Evolutionary conservation across 1,284 basidiomycete species (phyloP), one percentile per base, ranked within the genome.

Genomic region (Leccinum subspadiceum): DNA sequence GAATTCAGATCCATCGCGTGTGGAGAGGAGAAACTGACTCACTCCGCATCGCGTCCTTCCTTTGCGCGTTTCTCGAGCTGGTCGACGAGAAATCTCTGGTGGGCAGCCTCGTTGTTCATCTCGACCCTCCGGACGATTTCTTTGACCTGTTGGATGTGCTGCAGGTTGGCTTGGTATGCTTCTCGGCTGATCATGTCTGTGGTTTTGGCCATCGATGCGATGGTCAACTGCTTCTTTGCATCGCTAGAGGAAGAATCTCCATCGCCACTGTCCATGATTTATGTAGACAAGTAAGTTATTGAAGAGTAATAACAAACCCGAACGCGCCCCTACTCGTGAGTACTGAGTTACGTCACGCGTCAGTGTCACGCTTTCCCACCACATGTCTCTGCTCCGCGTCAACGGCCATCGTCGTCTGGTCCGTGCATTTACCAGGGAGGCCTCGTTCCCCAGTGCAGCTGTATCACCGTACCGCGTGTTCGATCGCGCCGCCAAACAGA

Each of bases 401-500:
- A 26, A 29, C 15, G 2, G 49, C n/a, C 58, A 29, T 35, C 59
- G 61, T 44, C 37, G 37, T 54, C 35, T 66, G 26, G 64, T 53
- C 48, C 68, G 80, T 51, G 65, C 71, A 52, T 79, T 78, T 62
- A 77, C 80, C 12, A 73, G 79, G 10, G 65, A 78, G 53, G 69
- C 78, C 20, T 70, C 75, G 26, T 58, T 59, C 50, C 39, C 39
- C 8, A 17, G 39, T 9, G n/a, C 35, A 37, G 35, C 39, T 41
- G n/a, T 41, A 41, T 41, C 41, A 20, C 17, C 41, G 41, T 94
- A 89, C 71, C 82, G 89, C 68, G 86, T 98, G 22, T 99, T 99
- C 70, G 96, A 99, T 75, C 86, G 96, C 52, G 75, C 81, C 52
- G 86, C 81, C n/a, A 99, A 99, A 76, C 80, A 78, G 39, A 71